Evolutionary conservation across 106 monocot species (phyloP).

Genomic region (Dioscorea alata): DNA sequence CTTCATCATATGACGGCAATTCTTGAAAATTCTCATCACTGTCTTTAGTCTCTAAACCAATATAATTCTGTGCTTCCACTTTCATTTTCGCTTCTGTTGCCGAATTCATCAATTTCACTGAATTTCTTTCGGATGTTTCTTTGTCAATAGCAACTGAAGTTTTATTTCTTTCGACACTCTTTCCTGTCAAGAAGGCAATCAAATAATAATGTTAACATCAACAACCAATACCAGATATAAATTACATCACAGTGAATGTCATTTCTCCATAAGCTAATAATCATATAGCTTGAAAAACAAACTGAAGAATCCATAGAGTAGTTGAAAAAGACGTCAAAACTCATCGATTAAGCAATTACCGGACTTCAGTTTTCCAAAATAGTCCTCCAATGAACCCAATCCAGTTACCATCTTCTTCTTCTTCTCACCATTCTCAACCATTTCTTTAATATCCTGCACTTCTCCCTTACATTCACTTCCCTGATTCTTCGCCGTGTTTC

Average conservation of each 20-base stretch:
- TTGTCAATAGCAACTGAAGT: neutral
- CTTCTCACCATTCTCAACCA: too few species aligned
- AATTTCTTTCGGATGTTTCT: neutral
- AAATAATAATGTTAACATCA: neutral
- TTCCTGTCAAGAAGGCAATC: conserved; percentile 4
- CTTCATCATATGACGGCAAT: conserved; percentile 27
- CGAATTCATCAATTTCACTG: neutral
- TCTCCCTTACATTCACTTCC: neutral
- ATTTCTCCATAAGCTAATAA: too few species aligned
- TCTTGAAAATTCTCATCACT: conserved; percentile 19
- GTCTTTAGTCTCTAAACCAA: conserved; percentile 3
- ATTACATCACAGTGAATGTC: neutral
- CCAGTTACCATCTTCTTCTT: neutral
- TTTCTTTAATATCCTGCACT: conserved; percentile 3
- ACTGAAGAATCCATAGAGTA: neutral
- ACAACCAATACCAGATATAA: neutral
- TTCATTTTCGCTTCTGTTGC: neutral
- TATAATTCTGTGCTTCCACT: neutral
- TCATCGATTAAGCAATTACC: conserved; percentile 11
- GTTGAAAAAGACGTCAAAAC: neutral
- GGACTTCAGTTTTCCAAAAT: conserved; percentile 31
- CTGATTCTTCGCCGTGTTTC: conserved; percentile 8
- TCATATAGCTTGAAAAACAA: too few species aligned
- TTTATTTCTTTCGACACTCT: neutral
- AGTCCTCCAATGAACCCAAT: conserved; percentile 33